phyloP scores from a whole-genome alignment of 129 eudicot genomes.

The Kitagawia praeruptora region DNA sequence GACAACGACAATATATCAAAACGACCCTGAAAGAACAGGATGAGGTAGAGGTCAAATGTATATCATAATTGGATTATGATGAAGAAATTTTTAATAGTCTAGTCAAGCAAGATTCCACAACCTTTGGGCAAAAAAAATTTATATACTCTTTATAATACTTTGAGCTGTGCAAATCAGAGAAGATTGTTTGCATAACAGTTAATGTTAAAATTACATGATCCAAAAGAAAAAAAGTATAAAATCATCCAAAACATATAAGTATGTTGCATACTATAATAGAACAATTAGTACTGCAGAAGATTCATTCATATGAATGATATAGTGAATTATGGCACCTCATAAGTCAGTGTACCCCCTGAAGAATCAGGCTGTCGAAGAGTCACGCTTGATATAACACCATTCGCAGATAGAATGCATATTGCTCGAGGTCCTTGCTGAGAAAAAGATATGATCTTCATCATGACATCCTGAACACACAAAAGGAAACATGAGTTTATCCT shows the following conservation, averaged over 20 bases:
- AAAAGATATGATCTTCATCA: slow-evolving; percentile 24
- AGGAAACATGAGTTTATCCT: background rate
- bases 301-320: background rate
- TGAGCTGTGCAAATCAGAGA: background rate
- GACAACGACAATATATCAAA: slow-evolving; percentile 25
- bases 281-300: background rate
- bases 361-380: slow-evolving; percentile 28
- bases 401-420: slow-evolving; percentile 24
- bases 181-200: background rate
- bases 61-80: background rate
- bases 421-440: slow-evolving; percentile 27
- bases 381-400: slow-evolving; percentile 23
- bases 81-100: background rate
- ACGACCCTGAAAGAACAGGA: slow-evolving; percentile 20
- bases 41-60: slow-evolving; percentile 1
- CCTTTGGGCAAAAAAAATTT: background rate
- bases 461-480: slow-evolving; percentile 20
- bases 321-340: slow-evolving; percentile 16
- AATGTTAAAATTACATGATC: background rate
- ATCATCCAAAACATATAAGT: background rate
- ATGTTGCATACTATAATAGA: background rate
- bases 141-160: background rate
- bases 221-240: background rate
- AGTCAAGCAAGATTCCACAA: background rate
- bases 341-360: slow-evolving; percentile 27